A percentile compares a stretch with the other conserved stretches of the same genome.
Conservation (phyloP, 2,329 filamentous ascomycete genomes). For the Plectosphaerella plurivora region DNA sequence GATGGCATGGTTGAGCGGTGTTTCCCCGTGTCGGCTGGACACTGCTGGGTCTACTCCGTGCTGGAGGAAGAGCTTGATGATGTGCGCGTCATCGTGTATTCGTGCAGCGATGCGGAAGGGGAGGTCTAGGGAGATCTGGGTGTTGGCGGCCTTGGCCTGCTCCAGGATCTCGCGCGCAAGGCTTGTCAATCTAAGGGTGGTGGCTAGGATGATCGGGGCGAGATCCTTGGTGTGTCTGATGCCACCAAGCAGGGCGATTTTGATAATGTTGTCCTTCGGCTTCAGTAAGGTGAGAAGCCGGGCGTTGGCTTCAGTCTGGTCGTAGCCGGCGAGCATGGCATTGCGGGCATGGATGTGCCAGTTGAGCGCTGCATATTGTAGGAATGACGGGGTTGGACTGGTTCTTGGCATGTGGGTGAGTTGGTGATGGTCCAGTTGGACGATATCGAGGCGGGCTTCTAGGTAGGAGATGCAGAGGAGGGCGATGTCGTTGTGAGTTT, state of each 20-base stretch:
- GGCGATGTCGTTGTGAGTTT: conserved; percentile 1
- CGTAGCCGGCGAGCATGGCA: neutral
- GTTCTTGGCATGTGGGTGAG: neutral
- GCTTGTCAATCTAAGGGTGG: neutral
- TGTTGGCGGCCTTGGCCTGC: neutral
- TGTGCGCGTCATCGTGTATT: neutral
- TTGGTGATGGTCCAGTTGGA: neutral
- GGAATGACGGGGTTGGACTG: neutral
- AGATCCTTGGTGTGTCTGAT: neutral
- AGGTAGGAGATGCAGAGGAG: conserved; percentile 3
- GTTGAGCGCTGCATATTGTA: conserved; percentile 1
- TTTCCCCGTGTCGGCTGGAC: neutral
- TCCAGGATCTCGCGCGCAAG: neutral
- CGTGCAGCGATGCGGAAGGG: neutral
- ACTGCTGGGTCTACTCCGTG: neutral
- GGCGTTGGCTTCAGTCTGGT: neutral
- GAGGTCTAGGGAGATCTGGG: neutral
- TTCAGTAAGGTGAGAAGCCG: neutral
- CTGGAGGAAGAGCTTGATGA: conserved; percentile 1
- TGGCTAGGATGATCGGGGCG: neutral
- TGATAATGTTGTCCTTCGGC: neutral
- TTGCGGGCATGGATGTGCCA: conserved; percentile 1
- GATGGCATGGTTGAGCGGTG: conserved; percentile 28
- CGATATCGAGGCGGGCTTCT: neutral
- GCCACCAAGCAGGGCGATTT: neutral